Conservation (phyloP, 768 basidiomycete species). For the Suillus americanus region DNA sequence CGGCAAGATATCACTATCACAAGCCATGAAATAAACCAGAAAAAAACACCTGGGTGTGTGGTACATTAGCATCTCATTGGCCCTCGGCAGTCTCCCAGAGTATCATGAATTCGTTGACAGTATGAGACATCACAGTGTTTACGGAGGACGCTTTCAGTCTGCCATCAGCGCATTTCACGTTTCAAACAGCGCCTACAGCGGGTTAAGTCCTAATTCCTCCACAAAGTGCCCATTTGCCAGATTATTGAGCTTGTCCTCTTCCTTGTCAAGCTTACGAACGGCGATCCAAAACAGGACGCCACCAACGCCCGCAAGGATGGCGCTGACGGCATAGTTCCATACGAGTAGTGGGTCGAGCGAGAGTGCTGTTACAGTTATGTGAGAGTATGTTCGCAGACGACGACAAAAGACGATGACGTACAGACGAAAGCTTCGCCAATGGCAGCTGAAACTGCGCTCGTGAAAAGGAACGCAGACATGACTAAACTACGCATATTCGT, state of each 20-base stretch:
- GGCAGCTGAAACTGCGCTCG: conserved; percentile 56
- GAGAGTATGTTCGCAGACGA: not conserved
- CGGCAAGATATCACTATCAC: not conserved
- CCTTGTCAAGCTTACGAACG: conserved; percentile 54
- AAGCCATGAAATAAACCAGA: not conserved
- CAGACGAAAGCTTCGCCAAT: conserved; percentile 73
- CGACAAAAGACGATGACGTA: conserved; percentile 34
- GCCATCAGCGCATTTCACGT: not conserved
- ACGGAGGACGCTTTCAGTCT: no score
- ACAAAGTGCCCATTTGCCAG: conserved; percentile 40
- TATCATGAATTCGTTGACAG: no score
- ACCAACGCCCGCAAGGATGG: conserved; percentile 47
- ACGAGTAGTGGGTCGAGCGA: conserved; percentile 71
- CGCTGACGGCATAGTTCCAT: conserved; percentile 72
- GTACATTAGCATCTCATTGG: not conserved
- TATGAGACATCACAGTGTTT: no score
- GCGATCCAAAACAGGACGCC: conserved; percentile 56
- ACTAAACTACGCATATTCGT: conserved; percentile 86
- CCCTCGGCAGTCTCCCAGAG: no score
- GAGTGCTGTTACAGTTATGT: conserved; percentile 40
- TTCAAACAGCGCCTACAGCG: not conserved
- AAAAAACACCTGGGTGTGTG: not conserved
- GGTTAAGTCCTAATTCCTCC: not conserved
- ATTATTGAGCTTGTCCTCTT: conserved; percentile 65
- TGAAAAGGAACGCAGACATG: conserved; percentile 68